phyloP scores from a whole-genome alignment of 257 asterid genomes.

The Cinchona pubescens region DNA sequence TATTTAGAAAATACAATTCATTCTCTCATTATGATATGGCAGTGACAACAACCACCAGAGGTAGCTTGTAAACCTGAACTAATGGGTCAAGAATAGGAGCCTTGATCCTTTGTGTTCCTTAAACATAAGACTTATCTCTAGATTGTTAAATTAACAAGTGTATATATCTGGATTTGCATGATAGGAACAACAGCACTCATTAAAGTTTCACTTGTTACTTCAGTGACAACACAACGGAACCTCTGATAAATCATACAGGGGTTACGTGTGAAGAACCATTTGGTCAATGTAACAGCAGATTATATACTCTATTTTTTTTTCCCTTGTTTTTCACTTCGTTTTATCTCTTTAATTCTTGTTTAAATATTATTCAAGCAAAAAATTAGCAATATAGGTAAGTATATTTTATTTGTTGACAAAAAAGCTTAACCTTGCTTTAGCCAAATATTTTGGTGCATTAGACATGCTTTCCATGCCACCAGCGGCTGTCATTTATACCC shows the following conservation, averaged over 20 bases:
- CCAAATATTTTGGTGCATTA: constrained; percentile 78
- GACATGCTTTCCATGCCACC: constrained; percentile 99
- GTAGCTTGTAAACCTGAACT: background rate
- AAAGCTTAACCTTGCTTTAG: constrained; percentile 62
- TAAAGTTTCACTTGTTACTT: background rate
- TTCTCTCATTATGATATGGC: background rate
- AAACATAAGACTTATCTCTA: background rate
- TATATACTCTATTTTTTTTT: background rate
- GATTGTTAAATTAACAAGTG: background rate
- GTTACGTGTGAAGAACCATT: background rate
- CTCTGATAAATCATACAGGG: background rate
- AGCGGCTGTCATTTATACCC: constrained; percentile 74
- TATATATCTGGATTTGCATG: background rate
- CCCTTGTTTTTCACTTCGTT: background rate
- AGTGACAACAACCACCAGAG: background rate
- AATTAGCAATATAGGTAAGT: background rate
- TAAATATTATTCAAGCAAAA: background rate
- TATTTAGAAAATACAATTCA: background rate
- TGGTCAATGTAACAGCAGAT: background rate
- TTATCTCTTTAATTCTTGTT: background rate
- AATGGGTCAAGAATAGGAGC: background rate
- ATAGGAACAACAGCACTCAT: background rate
- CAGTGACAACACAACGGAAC: background rate
- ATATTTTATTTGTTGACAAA: background rate
- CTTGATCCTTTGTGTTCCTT: background rate